These are phyloP conservation scores for Hypocreales sp. DNA, from an alignment of 2,329 filamentous ascomycete species.

Conservation along the genomic window DNA sequence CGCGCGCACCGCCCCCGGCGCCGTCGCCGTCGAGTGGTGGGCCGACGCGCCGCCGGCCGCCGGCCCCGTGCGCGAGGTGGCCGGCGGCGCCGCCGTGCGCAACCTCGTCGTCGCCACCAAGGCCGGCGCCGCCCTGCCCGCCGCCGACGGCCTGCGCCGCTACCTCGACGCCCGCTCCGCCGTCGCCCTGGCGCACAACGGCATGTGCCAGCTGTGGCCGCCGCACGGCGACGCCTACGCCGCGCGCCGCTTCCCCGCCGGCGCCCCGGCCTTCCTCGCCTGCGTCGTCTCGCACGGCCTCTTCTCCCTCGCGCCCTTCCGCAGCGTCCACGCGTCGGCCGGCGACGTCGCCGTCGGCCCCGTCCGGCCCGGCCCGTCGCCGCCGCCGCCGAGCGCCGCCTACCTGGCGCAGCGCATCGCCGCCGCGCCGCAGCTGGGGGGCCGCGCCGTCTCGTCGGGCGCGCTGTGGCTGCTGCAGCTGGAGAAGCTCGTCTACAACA, in stretches of 20 bases:
- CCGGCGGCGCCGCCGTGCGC: conserved; percentile 31
- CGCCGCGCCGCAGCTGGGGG: conserved; percentile 25
- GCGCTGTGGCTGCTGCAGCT: conserved; percentile 51
- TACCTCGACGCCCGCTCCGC: conserved; percentile 52
- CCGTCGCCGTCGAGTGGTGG: conserved; percentile 39
- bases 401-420: conserved; percentile 28
- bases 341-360: conserved; percentile 32
- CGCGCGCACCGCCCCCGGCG: conserved; percentile 14
- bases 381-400: conserved; percentile 5
- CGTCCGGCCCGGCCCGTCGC: conserved; percentile 18
- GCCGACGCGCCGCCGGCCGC: conserved; percentile 23
- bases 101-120: conserved; percentile 73
- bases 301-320: conserved; percentile 31
- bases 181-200: conserved; percentile 76
- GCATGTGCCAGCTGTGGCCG: conserved; percentile 56
- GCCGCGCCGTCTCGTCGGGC: conserved; percentile 19
- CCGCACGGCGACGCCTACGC: conserved; percentile 30
- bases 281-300: conserved; percentile 47
- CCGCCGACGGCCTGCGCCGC: conserved; percentile 39
- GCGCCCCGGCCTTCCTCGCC: conserved; percentile 53
- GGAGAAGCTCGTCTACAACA: conserved; percentile 73
- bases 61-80: conserved; percentile 24
- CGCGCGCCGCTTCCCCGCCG: conserved; percentile 20
- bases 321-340: conserved; percentile 34
- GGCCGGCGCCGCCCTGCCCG: conserved; percentile 48